Evolutionary conservation across 2,329 filamentous ascomycete species (phyloP), one percentile per base, ranked within the genome.

Genomic region (Aspergillus sp.): DNA sequence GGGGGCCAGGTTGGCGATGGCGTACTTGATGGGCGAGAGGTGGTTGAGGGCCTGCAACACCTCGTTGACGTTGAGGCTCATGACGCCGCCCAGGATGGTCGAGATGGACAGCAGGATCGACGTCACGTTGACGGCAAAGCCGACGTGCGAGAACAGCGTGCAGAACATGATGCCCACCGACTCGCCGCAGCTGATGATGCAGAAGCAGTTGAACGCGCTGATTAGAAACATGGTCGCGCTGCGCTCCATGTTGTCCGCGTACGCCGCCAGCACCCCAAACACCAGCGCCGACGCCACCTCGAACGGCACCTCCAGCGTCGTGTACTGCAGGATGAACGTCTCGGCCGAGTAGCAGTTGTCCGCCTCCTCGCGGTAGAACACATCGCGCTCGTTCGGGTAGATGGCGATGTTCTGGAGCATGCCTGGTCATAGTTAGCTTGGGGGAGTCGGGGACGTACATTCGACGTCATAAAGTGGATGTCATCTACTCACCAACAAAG

Each of bases 331-430:
- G 21, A 91, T 79, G 71, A 92, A 91, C 0, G 86, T 83, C 58
- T 88, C 85, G 1, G 87, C 81, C 3, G 83, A 78, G 64, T 92
- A 92, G 2, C 87, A 84, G 5, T 82, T 81, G 67, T 92, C 88
- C 55, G 87, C 86, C 60, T 88, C 82, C 71, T 92, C 88, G 58
- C 86, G 81, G 64, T 91, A 89, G 67, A 91, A 91, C 0, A 91
- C 87, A 52, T 89, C 87, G 3, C 87, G 79, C 64, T 91, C 88
- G 38, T 75, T 75, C 0, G 88, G 88, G 63, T 91, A 91, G 6
- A 89, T 79, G 3, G 87, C 86, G 3, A 91, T 85, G 62, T 91
- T 91, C 67, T 91, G 87, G 11, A 91, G 78, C 87, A 91, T 90
- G 23, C 88, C 88, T 82, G 45, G 16, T 14, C 19, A 13, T n/a